Evolutionary conservation across 495 filamentous ascomycete genomes (phyloP).

Genomic region (Penicillium atrosanguineum): DNA sequence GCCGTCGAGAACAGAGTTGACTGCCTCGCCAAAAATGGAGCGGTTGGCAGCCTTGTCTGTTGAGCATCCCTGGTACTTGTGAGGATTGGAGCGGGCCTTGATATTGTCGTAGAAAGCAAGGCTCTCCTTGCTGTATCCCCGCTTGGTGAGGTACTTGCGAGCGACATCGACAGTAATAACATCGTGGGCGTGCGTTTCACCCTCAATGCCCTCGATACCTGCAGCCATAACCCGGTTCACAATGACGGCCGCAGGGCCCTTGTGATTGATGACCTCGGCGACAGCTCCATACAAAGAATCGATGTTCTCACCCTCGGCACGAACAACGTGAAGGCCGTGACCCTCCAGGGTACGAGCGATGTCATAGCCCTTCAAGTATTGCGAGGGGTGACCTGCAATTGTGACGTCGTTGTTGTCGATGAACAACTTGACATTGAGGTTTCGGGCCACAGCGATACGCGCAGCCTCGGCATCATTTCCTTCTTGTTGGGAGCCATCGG

Average conservation of each 20-base stretch:
- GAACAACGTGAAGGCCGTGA: conserved; percentile 35
- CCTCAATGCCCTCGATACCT: conserved; percentile 36
- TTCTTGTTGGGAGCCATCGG: conserved; percentile 42
- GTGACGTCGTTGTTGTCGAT: conserved; percentile 45
- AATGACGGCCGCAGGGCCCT: conserved; percentile 36
- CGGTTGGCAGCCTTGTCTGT: conserved; percentile 39
- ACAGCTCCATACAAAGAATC: conserved; percentile 34
- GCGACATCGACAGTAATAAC: conserved; percentile 39
- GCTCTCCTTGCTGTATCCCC: conserved; percentile 33
- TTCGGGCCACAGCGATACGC: conserved; percentile 34
- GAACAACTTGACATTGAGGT: conserved; percentile 41
- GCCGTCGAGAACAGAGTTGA: conserved; percentile 35
- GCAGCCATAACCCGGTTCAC: conserved; percentile 37
- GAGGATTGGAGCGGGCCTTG: conserved; percentile 35
- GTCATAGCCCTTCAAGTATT: conserved; percentile 37
- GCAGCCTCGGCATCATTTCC: conserved; percentile 44
- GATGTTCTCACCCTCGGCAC: conserved; percentile 34
- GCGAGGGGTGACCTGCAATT: conserved; percentile 38
- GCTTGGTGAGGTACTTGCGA: conserved; percentile 39
- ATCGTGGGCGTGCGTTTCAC: conserved; percentile 35
- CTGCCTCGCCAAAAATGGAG: conserved; percentile 38
- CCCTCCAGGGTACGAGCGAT: conserved; percentile 29
- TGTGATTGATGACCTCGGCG: conserved; percentile 29
- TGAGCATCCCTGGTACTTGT: conserved; percentile 31
- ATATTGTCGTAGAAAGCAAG: conserved; percentile 42